Evolutionary conservation across 176 grass and related monocot species (phyloP), one percentile per base, ranked within the genome.

Genomic region (Zea mays): DNA sequence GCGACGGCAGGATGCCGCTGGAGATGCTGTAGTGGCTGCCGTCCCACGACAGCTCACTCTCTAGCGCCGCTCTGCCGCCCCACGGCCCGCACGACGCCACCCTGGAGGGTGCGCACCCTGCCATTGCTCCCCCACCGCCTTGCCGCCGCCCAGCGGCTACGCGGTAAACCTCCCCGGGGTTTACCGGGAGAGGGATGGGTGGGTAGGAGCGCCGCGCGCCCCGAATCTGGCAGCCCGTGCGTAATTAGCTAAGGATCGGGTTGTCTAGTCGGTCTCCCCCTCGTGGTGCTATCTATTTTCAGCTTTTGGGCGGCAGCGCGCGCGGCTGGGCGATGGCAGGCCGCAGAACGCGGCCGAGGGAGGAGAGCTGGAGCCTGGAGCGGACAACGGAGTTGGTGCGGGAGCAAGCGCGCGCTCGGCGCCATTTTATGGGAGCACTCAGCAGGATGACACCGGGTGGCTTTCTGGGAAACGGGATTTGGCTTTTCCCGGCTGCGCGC

Each of bases 1-100:
- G 95, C 7, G 95, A 98, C 8, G 91, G 95, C 15, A 98, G 85
- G 52, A 98, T 92, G 44, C 91, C 95, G 75, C 82, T 98, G 33
- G 89, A 93, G 69, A 98, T 80, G 77, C 91, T 98, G 84, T 98
- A 94, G 65, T 98, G 95, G 85, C 91, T 94, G 43, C 89, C 95
- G 37, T 98, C 95, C 15, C 85, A 85, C 59, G 95, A 98, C 7
- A 90, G 71, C 87, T 86, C 81, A 73, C 76, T 70, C 62, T 90
- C 82, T 12, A 40, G 49, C 69, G 77, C 61, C 34, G 14, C 10
- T 36, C 73, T 40, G 2, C 60, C 51, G 40, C 88, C 70, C 84
- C 84, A 83, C 46, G 74, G 86, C 76, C 63, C 80, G 75, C 85
- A 87, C 65, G 50, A 56, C 47, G 69, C 62, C 64, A 87, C 68